Base-by-base conservation (phyloP, 805 yeast species). In the Pichia gijzeniarum region DNA sequence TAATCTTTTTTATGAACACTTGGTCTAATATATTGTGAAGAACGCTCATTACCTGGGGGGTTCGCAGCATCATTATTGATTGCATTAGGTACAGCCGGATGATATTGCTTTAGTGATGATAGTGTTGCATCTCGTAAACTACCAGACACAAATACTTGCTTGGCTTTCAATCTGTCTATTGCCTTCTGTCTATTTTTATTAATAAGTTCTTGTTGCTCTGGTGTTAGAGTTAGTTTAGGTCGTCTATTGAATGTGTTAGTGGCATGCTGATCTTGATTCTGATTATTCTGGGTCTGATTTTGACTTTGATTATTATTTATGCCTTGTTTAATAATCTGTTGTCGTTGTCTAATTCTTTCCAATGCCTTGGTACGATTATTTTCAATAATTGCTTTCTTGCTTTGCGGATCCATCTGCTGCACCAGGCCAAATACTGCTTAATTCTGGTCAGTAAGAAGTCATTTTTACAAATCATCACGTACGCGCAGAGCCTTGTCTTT, bases 1-100 rank as follows among this genome's bases (percentile, higher is more conserved):
- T 84, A 85, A 54, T 84, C 89, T 30, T 73, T 69, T 42, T 73
- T 77, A 47, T 73, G 70, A 22, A 84, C 75, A 17, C 74, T 67
- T 1, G 80, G 81, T 18, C 65, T 53, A 27, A 66, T 63, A 44
- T 61, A 47, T 19, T 35, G 39, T 18, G 45, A 34, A 5, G 37
- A 35, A n/a, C 3, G 33, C n/a, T 40, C n/a, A 1, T 35, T 36
- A 16, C 22, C 38, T 19, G 47, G 17, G 3, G 43, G 16, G 10
- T 25, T 30, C n/a, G 38, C 35, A 12, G 10, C 12, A 37, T 5
- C 34, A 14, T 19, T 40, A 35, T 16, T 39, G 22, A 27, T 43
- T 14, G 35, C 30, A 30, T 35, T 38, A 1, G 43, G 48, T 10
- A 43, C 41, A 12, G 44, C 44, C 3, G 51, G 44, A 1, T 40